Base-by-base conservation (phyloP, 2,329 filamentous ascomycete genomes). In the Elsinoe australis region DNA sequence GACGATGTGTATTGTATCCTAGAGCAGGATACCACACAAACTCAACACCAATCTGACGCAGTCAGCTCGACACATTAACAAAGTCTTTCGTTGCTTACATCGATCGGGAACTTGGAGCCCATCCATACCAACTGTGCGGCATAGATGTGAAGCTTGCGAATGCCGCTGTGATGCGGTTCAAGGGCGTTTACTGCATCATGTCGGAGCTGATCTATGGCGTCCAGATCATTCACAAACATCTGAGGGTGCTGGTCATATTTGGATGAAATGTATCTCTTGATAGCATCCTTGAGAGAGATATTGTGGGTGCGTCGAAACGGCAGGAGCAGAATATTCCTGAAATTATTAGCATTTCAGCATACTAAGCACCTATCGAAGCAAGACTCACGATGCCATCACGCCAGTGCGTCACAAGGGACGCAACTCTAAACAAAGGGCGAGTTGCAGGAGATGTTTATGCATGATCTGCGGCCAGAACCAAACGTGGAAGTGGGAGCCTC, bases 211-310 rank as follows among this genome's bases (percentile, higher is more conserved):
- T 96, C 88, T 59, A 98, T 88, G 55, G 84, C 78, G 61, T 89
- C 81, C 51, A 95, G 79, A 69, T 98, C 92, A 54, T 86, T 78
- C 54, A 80, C 79, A 67, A 98, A 98, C 83, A 95, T 94, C 66
- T 95, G 88, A 26, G 92, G 90, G 63, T 95, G 90, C 65, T 98
- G 92, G 67, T 96, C 90, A 82, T 96, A 96, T 75, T 96, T 95
- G 66, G 80, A 83, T 53, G 88, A 94, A 61, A 98, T 96, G 71
- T 98, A 96, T 64, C 92, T 83, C 55, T 86, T 87, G 64, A 98
- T 88, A 42, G 88, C 85, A 52, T 79, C 74, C 49, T 86, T 84
- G 53, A 96, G 76, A 51, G 83, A 84, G 32, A 95, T 74, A 50
- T 83, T 76, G 54, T 85, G 80, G 45, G 88, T 90, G 62, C 83